Evolutionary conservation across 768 basidiomycete species (phyloP).

Genomic region (Termitomyces sp.): DNA sequence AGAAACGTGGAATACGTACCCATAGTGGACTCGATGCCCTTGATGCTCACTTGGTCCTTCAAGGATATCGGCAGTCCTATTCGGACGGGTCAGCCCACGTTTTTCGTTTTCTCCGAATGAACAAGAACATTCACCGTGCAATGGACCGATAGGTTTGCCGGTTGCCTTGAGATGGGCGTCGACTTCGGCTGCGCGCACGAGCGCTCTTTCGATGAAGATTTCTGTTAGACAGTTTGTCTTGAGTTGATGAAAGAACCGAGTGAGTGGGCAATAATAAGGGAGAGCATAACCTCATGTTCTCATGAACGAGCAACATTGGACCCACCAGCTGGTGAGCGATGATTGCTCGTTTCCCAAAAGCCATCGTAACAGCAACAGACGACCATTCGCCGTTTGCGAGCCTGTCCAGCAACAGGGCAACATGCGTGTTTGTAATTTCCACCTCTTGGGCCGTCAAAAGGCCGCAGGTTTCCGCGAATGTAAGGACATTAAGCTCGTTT

Average conservation of each 20-base stretch:
- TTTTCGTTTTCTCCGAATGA: constrained; percentile 1
- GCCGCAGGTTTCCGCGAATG: constrained; percentile 31
- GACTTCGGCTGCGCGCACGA: constrained; percentile 58
- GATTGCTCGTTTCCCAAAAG: constrained; percentile 74
- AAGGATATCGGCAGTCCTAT: constrained; percentile 60
- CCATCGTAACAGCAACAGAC: constrained; percentile 62
- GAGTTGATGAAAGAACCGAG: too few relatives aligned
- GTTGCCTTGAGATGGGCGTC: constrained; percentile 60
- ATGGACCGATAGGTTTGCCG: constrained; percentile 62
- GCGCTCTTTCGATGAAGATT: constrained; percentile 70
- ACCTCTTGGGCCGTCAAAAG: constrained; percentile 12
- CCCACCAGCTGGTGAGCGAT: constrained; percentile 68
- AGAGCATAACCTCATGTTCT: not conserved
- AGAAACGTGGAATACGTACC: constrained; percentile 39
- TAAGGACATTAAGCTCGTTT: constrained; percentile 45
- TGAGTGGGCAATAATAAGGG: too few relatives aligned
- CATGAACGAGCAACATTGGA: not conserved
- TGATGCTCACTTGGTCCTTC: constrained; percentile 69
- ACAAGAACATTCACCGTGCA: constrained; percentile 47
- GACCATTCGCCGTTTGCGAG: constrained; percentile 55
- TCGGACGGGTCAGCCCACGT: not conserved
- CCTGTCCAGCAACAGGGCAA: constrained; percentile 46
- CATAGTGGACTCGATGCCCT: constrained; percentile 68
- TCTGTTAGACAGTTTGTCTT: constrained; percentile 82
- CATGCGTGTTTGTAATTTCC: constrained; percentile 39